Evolutionary conservation across 768 basidiomycete genomes (phyloP).

Genomic region (Mycena capillaripes): DNA sequence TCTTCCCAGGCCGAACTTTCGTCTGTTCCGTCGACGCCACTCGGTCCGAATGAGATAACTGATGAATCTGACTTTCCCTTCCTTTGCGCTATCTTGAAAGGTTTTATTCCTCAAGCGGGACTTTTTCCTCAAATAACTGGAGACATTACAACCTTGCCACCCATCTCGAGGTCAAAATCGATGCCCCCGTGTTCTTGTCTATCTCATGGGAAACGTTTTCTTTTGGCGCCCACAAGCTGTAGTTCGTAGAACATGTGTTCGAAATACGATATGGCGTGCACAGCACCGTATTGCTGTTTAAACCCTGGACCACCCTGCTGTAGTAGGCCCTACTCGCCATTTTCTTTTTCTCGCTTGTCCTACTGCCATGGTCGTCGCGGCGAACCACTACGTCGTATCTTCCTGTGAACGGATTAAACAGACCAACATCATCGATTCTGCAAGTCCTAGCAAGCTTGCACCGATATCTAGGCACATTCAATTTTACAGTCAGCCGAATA

Average conservation of each 20-base stretch:
- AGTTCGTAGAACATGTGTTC: conserved; percentile 11
- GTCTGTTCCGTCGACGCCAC: neutral
- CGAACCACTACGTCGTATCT: neutral
- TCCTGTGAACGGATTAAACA: too few species aligned
- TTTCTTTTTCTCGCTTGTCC: neutral
- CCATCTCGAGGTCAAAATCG: too few species aligned
- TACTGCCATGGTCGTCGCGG: neutral
- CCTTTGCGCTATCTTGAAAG: too few species aligned
- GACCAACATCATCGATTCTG: neutral
- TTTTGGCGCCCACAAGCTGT: conserved; percentile 28
- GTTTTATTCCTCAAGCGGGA: too few species aligned
- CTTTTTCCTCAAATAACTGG: too few species aligned
- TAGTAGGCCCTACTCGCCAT: neutral
- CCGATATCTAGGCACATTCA: neutral
- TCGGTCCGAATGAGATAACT: neutral
- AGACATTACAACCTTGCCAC: too few species aligned
- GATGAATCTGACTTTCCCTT: too few species aligned
- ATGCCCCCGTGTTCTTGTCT: neutral
- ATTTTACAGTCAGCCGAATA: conserved; percentile 9
- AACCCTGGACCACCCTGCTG: neutral
- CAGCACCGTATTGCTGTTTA: conserved; percentile 16
- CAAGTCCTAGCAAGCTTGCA: neutral
- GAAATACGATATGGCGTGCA: neutral
- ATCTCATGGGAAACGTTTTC: neutral
- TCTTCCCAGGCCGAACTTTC: neutral